Percentiles rank a stretch among this genome's conserved stretches.
These are phyloP conservation scores for Ustilago crameri DNA, from an alignment of 1,284 basidiomycete species.

Conservation along the genomic window DNA sequence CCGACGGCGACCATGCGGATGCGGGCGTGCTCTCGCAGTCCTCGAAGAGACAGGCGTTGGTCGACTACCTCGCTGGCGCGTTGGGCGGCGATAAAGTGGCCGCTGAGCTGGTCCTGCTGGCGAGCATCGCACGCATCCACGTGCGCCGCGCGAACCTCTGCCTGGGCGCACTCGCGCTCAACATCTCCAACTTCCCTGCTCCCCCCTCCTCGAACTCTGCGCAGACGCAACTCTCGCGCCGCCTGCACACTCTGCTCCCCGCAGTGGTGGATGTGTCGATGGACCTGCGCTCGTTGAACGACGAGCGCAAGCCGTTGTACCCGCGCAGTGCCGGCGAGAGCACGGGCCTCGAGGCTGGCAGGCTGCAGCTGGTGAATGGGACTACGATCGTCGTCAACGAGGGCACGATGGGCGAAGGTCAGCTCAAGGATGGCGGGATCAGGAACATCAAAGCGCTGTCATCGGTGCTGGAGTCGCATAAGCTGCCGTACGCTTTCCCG, in stretches of 20 bases:
- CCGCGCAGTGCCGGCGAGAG: slow-evolving; percentile 75
- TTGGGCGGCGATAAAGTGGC: slow-evolving; percentile 69
- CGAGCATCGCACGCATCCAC: slow-evolving; percentile 77
- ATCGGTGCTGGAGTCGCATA: slow-evolving; percentile 76
- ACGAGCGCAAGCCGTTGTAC: slow-evolving; percentile 58
- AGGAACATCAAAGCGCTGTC: slow-evolving; percentile 78
- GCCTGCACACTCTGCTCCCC: slow-evolving; percentile 72
- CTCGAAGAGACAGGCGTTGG: slow-evolving; percentile 20
- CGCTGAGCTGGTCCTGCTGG: slow-evolving; percentile 81
- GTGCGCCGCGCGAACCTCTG: slow-evolving; percentile 77
- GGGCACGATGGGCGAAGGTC: slow-evolving; percentile 76
- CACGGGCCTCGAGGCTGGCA: slow-evolving; percentile 80
- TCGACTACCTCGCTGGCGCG: slow-evolving; percentile 45
- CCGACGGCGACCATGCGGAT: neutral
- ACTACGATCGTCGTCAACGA: slow-evolving; percentile 78
- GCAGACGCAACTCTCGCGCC: slow-evolving; percentile 73
- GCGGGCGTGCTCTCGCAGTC: slow-evolving; percentile 17
- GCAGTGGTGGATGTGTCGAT: slow-evolving; percentile 73
- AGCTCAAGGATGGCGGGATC: slow-evolving; percentile 76
- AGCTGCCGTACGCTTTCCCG: slow-evolving; percentile 82
- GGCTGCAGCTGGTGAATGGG: slow-evolving; percentile 78
- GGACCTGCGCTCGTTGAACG: slow-evolving; percentile 72
- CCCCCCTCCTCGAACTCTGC: slow-evolving; percentile 72
- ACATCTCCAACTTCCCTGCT: slow-evolving; percentile 67
- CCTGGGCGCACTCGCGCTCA: slow-evolving; percentile 76